Evolutionary conservation across 2,329 filamentous ascomycete species (phyloP), one percentile per base, ranked within the genome.

Genomic region (Curvularia verruculosa): DNA sequence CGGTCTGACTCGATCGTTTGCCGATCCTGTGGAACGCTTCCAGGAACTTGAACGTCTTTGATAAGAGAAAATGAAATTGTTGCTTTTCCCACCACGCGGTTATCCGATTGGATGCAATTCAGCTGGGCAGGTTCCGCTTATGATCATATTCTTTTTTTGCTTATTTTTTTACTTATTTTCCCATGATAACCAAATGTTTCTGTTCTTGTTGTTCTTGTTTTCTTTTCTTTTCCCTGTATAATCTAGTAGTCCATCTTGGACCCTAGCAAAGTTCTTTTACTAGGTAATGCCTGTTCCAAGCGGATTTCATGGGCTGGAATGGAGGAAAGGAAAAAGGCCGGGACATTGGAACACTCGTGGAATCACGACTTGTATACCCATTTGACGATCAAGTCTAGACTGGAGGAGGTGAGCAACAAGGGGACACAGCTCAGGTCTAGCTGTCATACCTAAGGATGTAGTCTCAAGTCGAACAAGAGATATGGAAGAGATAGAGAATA

Each of bases 1-100:
- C 18, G 79, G 79, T 12, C 61, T 81, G 54, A 67, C 68, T 43
- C 66, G 71, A n/a, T 66, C 69, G 3, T 65, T 75, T 53, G 67
- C 72, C 1, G 72, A 75, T 51, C 70, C 70, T n/a, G 64, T 75
- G 4, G 71, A 74, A 59, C 66, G 70, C 24, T 64, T 74, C 44
- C 71, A 75, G 52, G 66, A 73, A 54, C 71, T 67, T 37, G 70
- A 73, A 41, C 67, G 65, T 46, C 57, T 68, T 37, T 75, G 55
- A 36, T 19, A 51, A 34, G 7, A 23, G 10, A 65, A 52, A n/a
- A 24, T 23, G 15, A 31, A 36, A 23, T 15, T 39, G 19, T 52
- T 28, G n/a, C 43, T 43, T 40, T 19, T 5, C 34, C 44, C 41
- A 21, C 8, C 44, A 29, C 29, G 12, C 19, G 15, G 15, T 10